These are phyloP conservation scores for Mercurialis annua DNA, from an alignment of 345 rosid genomes.

Conservation along the genomic window DNA sequence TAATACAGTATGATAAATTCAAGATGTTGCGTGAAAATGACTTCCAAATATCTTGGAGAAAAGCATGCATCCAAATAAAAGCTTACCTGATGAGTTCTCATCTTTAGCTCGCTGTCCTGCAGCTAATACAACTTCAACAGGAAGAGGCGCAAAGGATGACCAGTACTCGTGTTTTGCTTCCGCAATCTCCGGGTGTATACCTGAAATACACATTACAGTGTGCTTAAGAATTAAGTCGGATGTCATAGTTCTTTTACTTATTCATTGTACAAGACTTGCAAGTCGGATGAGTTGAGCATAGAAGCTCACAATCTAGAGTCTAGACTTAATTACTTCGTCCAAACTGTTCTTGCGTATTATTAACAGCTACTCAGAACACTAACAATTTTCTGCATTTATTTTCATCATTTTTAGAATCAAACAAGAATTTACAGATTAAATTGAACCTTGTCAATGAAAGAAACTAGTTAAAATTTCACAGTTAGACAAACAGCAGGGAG, in stretches of 20 bases:
- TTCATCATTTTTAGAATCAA: background rate
- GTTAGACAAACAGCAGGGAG: background rate
- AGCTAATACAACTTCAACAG: conserved; percentile 62
- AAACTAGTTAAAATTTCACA: background rate
- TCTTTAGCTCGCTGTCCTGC: conserved; percentile 75
- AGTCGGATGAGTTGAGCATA: background rate
- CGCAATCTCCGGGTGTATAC: conserved; percentile 74
- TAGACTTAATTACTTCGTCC: too few relatives aligned
- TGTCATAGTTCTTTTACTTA: background rate
- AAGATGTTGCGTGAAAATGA: background rate
- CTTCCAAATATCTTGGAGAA: too few relatives aligned
- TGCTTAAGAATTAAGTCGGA: conserved; percentile 5
- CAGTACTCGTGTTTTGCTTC: conserved; percentile 64
- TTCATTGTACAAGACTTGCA: too few relatives aligned
- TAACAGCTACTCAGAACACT: background rate
- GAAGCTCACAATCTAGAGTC: background rate
- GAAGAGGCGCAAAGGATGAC: conserved; percentile 91
- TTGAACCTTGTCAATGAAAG: background rate
- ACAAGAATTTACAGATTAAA: background rate
- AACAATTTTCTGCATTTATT: background rate
- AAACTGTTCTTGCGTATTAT: background rate
- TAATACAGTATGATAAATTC: background rate
- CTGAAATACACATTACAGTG: conserved; percentile 36
- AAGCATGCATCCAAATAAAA: conserved; percentile 6
- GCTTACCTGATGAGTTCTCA: conserved; percentile 38